Percentiles rank a stretch among this genome's conserved stretches.
phyloP scores from a whole-genome alignment of 306 rosid genomes.

The Cicer judaicum region DNA sequence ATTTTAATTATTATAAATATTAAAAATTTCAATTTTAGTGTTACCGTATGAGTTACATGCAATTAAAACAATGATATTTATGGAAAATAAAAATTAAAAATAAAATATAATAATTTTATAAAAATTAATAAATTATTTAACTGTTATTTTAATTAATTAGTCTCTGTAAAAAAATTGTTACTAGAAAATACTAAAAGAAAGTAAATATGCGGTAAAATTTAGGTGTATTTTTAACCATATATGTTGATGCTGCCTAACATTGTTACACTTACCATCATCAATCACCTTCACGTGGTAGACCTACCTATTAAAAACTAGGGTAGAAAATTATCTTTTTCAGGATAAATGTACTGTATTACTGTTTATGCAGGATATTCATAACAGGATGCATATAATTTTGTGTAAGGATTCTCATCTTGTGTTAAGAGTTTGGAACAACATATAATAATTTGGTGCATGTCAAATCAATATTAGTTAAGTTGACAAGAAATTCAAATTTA shows the following conservation, averaged over 20 bases:
- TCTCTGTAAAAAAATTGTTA: background rate
- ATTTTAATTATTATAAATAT: no score
- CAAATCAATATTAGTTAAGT: constrained; percentile 22
- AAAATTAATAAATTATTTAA: no score
- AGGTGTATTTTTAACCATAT: constrained; percentile 42
- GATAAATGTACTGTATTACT: constrained; percentile 18
- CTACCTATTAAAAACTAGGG: constrained; percentile 37
- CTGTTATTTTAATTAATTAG: no score
- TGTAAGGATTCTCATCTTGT: constrained; percentile 37
- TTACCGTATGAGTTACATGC: no score
- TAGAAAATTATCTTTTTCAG: constrained; percentile 46
- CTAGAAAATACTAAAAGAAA: background rate
- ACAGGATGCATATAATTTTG: constrained; percentile 48
- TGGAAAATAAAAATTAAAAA: no score
- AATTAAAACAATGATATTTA: no score
- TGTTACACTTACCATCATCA: constrained; percentile 40
- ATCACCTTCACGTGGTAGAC: constrained; percentile 44
- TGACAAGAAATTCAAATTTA: background rate
- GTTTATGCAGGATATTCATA: constrained; percentile 18
- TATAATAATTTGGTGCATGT: background rate
- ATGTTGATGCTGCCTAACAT: constrained; percentile 41
- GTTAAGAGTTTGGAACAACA: background rate
- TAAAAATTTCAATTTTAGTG: no score
- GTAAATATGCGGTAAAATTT: background rate
- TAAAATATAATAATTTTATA: no score